phyloP scores from a whole-genome alignment of 768 basidiomycete species.

The Floccularia luteovirens region DNA sequence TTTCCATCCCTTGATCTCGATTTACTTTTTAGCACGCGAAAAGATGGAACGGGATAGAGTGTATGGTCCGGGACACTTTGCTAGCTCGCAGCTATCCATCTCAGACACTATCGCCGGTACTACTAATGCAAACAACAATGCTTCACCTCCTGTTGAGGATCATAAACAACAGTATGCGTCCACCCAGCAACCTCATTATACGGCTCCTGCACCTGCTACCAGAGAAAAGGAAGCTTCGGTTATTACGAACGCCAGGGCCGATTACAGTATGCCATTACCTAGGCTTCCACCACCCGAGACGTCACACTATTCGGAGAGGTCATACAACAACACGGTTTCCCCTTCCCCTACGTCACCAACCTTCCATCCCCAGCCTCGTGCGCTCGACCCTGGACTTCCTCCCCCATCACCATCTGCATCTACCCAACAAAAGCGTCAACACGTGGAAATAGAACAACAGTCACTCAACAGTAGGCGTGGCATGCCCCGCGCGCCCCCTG shows the following conservation, averaged over 20 bases:
- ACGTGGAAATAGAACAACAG: constrained; percentile 22
- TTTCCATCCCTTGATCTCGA: constrained; percentile 91
- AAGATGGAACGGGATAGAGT: constrained; percentile 93
- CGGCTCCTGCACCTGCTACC: constrained; percentile 16
- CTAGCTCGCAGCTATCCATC: constrained; percentile 79
- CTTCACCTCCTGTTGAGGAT: constrained; percentile 8
- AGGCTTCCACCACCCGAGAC: constrained; percentile 76
- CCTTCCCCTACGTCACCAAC: constrained; percentile 53
- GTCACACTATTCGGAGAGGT: constrained; percentile 75
- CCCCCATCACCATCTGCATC: constrained; percentile 32
- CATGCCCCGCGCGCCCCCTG: constrained; percentile 64
- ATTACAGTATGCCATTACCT: constrained; percentile 80
- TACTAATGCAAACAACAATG: constrained; percentile 6
- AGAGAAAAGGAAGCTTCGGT: constrained; percentile 16
- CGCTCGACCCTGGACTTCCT: constrained; percentile 54
- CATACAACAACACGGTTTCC: constrained; percentile 57
- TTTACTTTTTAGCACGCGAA: constrained; percentile 94
- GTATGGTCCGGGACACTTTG: constrained; percentile 92
- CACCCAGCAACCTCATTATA: constrained; percentile 15
- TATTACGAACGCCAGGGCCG: constrained; percentile 34
- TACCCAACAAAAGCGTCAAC: constrained; percentile 10
- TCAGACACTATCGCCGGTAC: constrained; percentile 11
- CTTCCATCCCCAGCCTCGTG: constrained; percentile 56
- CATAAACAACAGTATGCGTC: constrained; percentile 9
- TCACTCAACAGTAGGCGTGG: constrained; percentile 14